phyloP scores from a whole-genome alignment of 108 stramenopile species.

The Stephanodiscus triporus region DNA sequence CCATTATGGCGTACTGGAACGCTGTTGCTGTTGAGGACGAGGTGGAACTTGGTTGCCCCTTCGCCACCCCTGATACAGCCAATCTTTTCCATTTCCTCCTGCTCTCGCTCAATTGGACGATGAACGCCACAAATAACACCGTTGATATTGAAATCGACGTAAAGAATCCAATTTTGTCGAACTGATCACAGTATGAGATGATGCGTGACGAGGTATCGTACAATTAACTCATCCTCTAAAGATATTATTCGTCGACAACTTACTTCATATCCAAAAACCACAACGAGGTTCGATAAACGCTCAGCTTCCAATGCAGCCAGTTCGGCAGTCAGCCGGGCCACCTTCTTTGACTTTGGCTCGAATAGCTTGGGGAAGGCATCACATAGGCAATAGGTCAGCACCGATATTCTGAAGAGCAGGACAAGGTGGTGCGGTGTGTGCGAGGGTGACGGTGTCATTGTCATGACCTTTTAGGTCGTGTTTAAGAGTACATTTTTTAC shows the following conservation, averaged over 20 bases:
- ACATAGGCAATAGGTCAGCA: background rate
- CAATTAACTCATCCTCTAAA: background rate
- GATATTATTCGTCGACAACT: background rate
- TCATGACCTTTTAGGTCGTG: too few relatives aligned
- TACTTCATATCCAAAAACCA: slow-evolving; percentile 31
- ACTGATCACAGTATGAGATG: slow-evolving; percentile 16
- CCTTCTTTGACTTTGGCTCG: slow-evolving; percentile 32
- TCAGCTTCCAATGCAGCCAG: slow-evolving; percentile 33
- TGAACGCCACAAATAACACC: slow-evolving; percentile 16
- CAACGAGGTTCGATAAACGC: slow-evolving; percentile 21
- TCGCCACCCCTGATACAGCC: slow-evolving; percentile 16
- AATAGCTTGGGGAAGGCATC: slow-evolving; percentile 28
- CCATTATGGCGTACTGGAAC: background rate
- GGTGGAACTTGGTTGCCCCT: background rate
- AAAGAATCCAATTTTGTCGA: slow-evolving; percentile 32
- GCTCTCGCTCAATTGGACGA: slow-evolving; percentile 22
- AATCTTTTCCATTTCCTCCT: slow-evolving; percentile 29
- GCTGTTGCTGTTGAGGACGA: slow-evolving; percentile 4
- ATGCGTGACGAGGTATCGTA: background rate
- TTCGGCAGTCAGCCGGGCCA: slow-evolving; percentile 34
- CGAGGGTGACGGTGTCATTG: background rate
- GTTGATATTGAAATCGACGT: slow-evolving; percentile 18
- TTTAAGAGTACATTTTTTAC: too few relatives aligned
- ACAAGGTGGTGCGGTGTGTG: background rate
- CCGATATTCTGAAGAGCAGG: slow-evolving; percentile 1